These are phyloP conservation scores for Coleophoma eucalyptorum DNA, from an alignment of 2,329 filamentous ascomycete genomes.

Conservation along the genomic window DNA sequence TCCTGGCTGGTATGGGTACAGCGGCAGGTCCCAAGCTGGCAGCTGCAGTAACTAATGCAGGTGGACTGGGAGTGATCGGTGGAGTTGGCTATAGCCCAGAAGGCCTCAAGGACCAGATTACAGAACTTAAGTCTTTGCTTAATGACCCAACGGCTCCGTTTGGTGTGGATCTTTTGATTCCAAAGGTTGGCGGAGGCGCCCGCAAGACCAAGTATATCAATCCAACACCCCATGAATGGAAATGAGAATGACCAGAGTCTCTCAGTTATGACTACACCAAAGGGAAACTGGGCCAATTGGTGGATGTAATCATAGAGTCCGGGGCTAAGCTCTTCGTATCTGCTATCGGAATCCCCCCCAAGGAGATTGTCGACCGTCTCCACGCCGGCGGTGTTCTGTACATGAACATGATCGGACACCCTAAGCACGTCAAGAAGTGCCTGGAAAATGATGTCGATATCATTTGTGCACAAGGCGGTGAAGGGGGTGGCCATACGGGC, in stretches of 20 bases:
- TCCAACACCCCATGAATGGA: conserved; percentile 3
- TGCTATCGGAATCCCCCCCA: conserved; percentile 90
- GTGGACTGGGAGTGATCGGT: conserved; percentile 93
- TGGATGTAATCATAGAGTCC: conserved; percentile 89
- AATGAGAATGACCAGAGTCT: conserved; percentile 1
- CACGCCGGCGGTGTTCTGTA: conserved; percentile 86
- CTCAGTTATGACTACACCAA: conserved; percentile 98
- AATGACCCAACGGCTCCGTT: conserved; percentile 91
- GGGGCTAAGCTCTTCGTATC: conserved; percentile 93
- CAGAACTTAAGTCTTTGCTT: conserved; percentile 86
- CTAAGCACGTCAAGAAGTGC: conserved; percentile 97
- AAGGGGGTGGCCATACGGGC: conserved; percentile 95
- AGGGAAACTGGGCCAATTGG: conserved; percentile 88
- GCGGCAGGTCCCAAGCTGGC: conserved; percentile 94
- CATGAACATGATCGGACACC: conserved; percentile 99
- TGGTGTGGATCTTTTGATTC: conserved; percentile 88
- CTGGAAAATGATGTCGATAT: conserved; percentile 89
- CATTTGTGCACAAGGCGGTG: conserved; percentile 97
- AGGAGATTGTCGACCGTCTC: conserved; percentile 82
- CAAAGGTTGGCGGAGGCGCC: conserved; percentile 90
- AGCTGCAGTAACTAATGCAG: conserved; percentile 94
- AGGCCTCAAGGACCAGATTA: conserved; percentile 93
- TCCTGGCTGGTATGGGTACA: conserved; percentile 99
- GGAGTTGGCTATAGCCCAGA: conserved; percentile 95
- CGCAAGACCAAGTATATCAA: conserved; percentile 83